Conservation (phyloP, 768 basidiomycete species). For the Suillus hirtellus region DNA sequence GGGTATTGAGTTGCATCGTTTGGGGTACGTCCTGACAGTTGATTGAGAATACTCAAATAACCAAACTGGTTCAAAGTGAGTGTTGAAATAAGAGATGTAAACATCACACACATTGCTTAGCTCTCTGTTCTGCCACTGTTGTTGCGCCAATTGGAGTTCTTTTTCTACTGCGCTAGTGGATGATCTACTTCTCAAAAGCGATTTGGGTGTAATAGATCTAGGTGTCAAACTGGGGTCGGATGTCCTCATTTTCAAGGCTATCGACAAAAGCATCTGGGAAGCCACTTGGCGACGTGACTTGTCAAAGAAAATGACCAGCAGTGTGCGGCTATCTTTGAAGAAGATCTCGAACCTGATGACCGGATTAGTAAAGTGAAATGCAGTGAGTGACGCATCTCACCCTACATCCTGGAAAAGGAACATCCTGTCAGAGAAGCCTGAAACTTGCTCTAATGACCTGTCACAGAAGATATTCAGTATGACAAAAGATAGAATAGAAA, state of each 20-base stretch:
- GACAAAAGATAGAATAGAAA: neutral
- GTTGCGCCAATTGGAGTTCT: constrained; percentile 69
- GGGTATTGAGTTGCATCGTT: constrained; percentile 96
- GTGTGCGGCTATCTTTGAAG: constrained; percentile 87
- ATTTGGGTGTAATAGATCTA: constrained; percentile 23
- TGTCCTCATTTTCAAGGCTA: constrained; percentile 23
- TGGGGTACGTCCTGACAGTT: constrained; percentile 89
- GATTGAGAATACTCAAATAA: constrained; percentile 86
- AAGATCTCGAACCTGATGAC: constrained; percentile 78
- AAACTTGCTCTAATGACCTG: constrained; percentile 81
- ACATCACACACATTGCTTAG: constrained; percentile 79
- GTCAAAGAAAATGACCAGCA: constrained; percentile 80
- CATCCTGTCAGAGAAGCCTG: constrained; percentile 74
- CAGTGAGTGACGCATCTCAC: constrained; percentile 45
- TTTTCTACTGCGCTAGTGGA: constrained; percentile 18
- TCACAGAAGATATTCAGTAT: constrained; percentile 4
- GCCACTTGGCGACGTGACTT: constrained; percentile 63
- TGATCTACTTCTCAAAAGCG: constrained; percentile 28
- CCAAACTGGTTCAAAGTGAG: constrained; percentile 59
- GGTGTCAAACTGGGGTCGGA: constrained; percentile 21
- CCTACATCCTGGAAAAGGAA: constrained; percentile 92
- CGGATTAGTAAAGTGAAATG: constrained; percentile 1
- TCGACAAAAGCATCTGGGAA: constrained; percentile 50
- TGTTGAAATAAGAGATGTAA: neutral
- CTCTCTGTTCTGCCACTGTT: constrained; percentile 86